phyloP scores from a whole-genome alignment of 2,329 filamentous ascomycete species.

The Piedraia hortae region DNA sequence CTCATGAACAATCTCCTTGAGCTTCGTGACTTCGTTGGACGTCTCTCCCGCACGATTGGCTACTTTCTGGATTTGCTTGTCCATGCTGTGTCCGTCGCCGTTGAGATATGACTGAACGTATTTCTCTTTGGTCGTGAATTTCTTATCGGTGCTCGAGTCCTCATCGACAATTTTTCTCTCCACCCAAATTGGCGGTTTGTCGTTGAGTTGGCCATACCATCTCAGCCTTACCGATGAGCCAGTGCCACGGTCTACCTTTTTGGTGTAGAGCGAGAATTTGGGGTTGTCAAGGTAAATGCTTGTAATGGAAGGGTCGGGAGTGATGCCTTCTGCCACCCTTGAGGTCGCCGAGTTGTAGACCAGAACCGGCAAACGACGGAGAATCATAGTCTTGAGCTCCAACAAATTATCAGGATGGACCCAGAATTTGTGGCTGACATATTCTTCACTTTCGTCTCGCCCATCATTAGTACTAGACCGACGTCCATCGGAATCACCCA shows the following conservation, averaged over 20 bases:
- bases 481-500: slow-evolving; percentile 26
- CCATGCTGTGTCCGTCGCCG: slow-evolving; percentile 70
- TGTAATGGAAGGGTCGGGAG: slow-evolving; percentile 67
- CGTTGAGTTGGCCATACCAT: slow-evolving; percentile 67
- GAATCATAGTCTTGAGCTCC: slow-evolving; percentile 87
- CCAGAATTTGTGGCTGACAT: slow-evolving; percentile 33
- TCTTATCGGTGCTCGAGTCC: slow-evolving; percentile 48
- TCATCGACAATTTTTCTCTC: slow-evolving; percentile 73
- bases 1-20: slow-evolving; percentile 43
- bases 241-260: slow-evolving; percentile 54
- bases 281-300: slow-evolving; percentile 88
- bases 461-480: slow-evolving; percentile 4
- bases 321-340: slow-evolving; percentile 51
- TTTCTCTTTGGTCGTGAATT: slow-evolving; percentile 76
- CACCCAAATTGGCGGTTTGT: slow-evolving; percentile 53
- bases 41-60: slow-evolving; percentile 43
- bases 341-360: slow-evolving; percentile 75
- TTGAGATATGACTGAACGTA: slow-evolving; percentile 71
- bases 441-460: slow-evolving; percentile 8
- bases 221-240: slow-evolving; percentile 62
- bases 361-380: slow-evolving; percentile 68
- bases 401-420: slow-evolving; percentile 84
- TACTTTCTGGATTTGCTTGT: slow-evolving; percentile 72
- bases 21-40: slow-evolving; percentile 34
- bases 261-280: slow-evolving; percentile 60